Base-by-base conservation (phyloP, 2,329 filamentous ascomycete genomes). In the Coniosporium tulheliwenetii region DNA sequence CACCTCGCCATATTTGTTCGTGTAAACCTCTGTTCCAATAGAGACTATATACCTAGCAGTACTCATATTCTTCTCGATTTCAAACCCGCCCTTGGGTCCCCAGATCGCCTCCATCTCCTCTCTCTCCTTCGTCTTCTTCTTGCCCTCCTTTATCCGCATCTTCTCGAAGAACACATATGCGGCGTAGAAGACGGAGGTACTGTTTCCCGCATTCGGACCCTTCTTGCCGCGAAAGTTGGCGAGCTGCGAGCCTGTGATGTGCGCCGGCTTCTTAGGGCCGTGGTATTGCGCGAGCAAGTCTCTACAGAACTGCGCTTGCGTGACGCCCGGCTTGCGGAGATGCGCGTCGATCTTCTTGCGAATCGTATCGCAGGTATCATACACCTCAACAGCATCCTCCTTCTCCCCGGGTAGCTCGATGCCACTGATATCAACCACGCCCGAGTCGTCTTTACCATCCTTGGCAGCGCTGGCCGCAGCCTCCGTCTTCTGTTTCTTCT, bases 81-180 rank as follows among this genome's bases (percentile, higher is more conserved):
- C 45, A 36, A 47, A 38, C 8, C 47, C 47, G 16, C 48, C 44
- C 4, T 42, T 13, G 4, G 2, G 9, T 1, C 44, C 44, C 53
- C 57, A 63, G 2, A 49, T 45, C 5, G 47, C 43, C 52, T 77
- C 71, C 69, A 76, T 75, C 42, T 70, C 65, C 44, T 60, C 39
- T 10, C 72, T 57, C 48, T 66, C 63, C 50, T 68, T 63, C 13
- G 54, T 62, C 59, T 76, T 76, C 36, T 65, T 57, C 53, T 70
- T 74, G 0, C 59, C 56, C 40, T 71, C 59, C 48, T 62, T 62
- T 41, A 77, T 54, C 12, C 72, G 57, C 47, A 69, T 45, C 59
- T 77, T 77, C 57, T 78, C 72, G 48, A 77, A 77, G 52, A 67
- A 75, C 14, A 73, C 63, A 49, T 77, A 77, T 0, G 60, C 62